Evolutionary conservation across 1,139 yeast species (phyloP).

Genomic region (Geotrichum fermentans): DNA sequence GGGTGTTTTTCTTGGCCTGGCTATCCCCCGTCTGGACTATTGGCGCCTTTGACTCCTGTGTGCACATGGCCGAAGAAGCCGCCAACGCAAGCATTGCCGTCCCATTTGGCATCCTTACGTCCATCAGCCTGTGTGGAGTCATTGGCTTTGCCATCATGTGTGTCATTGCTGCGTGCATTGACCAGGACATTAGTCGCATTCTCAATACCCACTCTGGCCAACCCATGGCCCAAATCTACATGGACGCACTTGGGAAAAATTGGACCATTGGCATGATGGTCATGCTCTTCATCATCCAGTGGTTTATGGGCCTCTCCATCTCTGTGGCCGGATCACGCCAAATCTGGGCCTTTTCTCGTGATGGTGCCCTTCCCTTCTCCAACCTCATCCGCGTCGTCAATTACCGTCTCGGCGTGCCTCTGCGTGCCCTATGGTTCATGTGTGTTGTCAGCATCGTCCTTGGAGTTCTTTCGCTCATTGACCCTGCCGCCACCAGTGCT

Average conservation of each 20-base stretch:
- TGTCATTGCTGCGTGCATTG: constrained; percentile 53
- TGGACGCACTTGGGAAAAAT: constrained; percentile 59
- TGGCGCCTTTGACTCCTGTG: constrained; percentile 61
- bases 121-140: constrained; percentile 55
- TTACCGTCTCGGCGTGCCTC: constrained; percentile 52
- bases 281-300: constrained; percentile 33
- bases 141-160: constrained; percentile 57
- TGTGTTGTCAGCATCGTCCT: constrained; percentile 46
- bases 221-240: constrained; percentile 56
- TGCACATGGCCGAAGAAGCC: constrained; percentile 69
- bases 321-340: constrained; percentile 83
- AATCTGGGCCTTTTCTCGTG: constrained; percentile 84
- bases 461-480: constrained; percentile 56
- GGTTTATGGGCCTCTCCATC: constrained; percentile 61
- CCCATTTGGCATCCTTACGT: constrained; percentile 57
- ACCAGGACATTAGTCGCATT: constrained; percentile 46
- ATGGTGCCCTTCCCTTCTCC: constrained; percentile 75
- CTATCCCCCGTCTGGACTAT: constrained; percentile 51
- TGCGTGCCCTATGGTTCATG: constrained; percentile 54
- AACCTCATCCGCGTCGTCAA: constrained; percentile 49
- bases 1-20: constrained; percentile 58
- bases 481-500: constrained; percentile 57
- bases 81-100: constrained; percentile 61
- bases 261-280: constrained; percentile 51
- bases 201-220: constrained; percentile 31